Evolutionary conservation across 2,329 filamentous ascomycete species (phyloP), one percentile per base, ranked within the genome.

Genomic region (Sporothrix humicola): DNA sequence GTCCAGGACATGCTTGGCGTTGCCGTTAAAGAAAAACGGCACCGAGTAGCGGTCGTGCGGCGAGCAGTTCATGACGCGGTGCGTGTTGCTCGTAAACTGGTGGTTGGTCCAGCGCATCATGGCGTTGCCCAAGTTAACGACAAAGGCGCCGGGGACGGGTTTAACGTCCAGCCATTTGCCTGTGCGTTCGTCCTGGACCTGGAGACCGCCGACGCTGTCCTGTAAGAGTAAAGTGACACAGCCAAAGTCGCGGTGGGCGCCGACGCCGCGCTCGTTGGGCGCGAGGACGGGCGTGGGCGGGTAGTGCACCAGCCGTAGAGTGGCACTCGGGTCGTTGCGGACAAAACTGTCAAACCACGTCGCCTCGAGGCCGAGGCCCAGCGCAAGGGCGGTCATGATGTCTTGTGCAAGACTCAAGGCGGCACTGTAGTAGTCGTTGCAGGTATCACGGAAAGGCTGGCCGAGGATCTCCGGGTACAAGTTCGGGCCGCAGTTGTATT

Each of bases 201-300:
- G 82, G 0, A 89, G 81, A 0, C 86, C 87, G 23, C 83, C 82
- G 13, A 83, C 81, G 1, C 81, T 80, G 65, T 86, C 85, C 76
- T 88, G 86, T 0, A 88, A 80, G 2, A 89, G 82, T 23, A 88
- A 79, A 0, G 87, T 88, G 58, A 88, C 84, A 56, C 83, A 83
- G n/a, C 87, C 85, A 74, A 86, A 88, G 76, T 87, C 87, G 0
- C 85, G 86, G 74, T 87, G 87, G 2, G 84, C 85, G 0, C 86
- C 85, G 2, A 81, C 81, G 13, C 72, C 72, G n/a, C 58, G 46
- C 42, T 31, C 46, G 37, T 69, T 56, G 37, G 56, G 15, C 1
- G 37, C 50, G 0, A 78, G 76, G 1, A 79, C 79, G 5, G 72
- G 72, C 70, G 82, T 82, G 0, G 84, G 82, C 1, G 85, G 84